These are phyloP conservation scores for Schizophyllum commune DNA, from an alignment of 1,284 basidiomycete genomes.

Conservation along the genomic window DNA sequence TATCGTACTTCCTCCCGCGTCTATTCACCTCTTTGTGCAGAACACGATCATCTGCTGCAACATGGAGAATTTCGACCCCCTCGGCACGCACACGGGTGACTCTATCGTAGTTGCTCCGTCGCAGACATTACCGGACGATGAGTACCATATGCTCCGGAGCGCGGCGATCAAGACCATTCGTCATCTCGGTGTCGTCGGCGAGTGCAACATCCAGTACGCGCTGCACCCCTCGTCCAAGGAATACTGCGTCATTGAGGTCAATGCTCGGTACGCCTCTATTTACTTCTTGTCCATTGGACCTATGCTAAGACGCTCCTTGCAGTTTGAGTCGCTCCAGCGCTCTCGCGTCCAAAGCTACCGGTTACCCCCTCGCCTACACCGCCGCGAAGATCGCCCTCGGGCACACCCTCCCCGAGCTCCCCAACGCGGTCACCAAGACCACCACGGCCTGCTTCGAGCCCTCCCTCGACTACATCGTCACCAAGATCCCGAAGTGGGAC, in stretches of 20 bases:
- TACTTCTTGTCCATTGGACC: background rate
- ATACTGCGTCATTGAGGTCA: constrained; percentile 98
- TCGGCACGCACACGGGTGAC: constrained; percentile 99
- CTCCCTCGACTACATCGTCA: constrained; percentile 99
- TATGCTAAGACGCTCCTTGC: background rate
- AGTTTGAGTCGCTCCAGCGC: constrained; percentile 70
- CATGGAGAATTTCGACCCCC: constrained; percentile 98
- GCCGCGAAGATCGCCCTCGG: constrained; percentile 99
- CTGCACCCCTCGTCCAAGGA: constrained; percentile 89
- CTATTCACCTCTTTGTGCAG: constrained; percentile 25
- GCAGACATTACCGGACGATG: constrained; percentile 94
- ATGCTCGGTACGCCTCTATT: constrained; percentile 62
- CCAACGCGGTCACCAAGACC: constrained; percentile 98
- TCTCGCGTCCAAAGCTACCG: constrained; percentile 97
- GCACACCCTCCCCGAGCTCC: constrained; percentile 94
- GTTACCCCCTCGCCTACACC: constrained; percentile 98
- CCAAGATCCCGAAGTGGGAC: constrained; percentile 99
- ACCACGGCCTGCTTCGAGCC: constrained; percentile 99
- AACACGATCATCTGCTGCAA: constrained; percentile 96
- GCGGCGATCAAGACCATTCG: constrained; percentile 97
- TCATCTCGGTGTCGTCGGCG: constrained; percentile 96
- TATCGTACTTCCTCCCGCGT: background rate
- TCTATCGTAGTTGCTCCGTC: constrained; percentile 99
- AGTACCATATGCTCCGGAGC: constrained; percentile 98
- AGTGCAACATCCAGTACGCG: constrained; percentile 99